phyloP scores from a whole-genome alignment of 2,329 filamentous ascomycete genomes.

The Aspergillus japonicus region DNA sequence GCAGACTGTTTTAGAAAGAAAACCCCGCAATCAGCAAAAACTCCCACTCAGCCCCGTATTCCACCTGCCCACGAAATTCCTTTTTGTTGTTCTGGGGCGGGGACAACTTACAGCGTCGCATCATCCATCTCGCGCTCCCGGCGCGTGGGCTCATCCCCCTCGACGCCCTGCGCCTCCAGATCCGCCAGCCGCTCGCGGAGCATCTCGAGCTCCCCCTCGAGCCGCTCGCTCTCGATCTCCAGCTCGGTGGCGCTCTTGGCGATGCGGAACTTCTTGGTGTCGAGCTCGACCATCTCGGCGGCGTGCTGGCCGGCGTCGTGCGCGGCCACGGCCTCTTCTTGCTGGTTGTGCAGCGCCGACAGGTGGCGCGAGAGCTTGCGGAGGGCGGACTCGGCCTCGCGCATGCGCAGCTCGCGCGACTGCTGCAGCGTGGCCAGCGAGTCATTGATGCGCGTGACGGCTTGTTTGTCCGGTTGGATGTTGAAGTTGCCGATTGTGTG shows the following conservation, averaged over 20 bases:
- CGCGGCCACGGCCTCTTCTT: conserved; percentile 70
- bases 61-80: too few relatives aligned
- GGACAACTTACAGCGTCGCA: conserved; percentile 44
- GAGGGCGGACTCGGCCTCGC: conserved; percentile 65
- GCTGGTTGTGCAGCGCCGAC: conserved; percentile 70
- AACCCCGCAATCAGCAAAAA: too few relatives aligned
- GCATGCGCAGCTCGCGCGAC: conserved; percentile 74
- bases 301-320: conserved; percentile 81
- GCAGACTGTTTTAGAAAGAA: conserved; percentile 52
- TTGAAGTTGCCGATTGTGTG: conserved; percentile 95
- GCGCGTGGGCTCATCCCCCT: conserved; percentile 61
- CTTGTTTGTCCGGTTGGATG: conserved; percentile 81
- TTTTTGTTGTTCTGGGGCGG: neutral
- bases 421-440: conserved; percentile 80
- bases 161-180: conserved; percentile 81
- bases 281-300: conserved; percentile 77
- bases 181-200: conserved; percentile 74
- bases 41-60: too few relatives aligned
- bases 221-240: conserved; percentile 92
- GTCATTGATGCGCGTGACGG: conserved; percentile 78
- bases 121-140: conserved; percentile 53
- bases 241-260: conserved; percentile 88
- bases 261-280: conserved; percentile 90
- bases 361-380: conserved; percentile 74
- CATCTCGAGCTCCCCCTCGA: conserved; percentile 74